Base-by-base conservation (phyloP, 2,329 filamentous ascomycete genomes). In the Penicillium polonicum region DNA sequence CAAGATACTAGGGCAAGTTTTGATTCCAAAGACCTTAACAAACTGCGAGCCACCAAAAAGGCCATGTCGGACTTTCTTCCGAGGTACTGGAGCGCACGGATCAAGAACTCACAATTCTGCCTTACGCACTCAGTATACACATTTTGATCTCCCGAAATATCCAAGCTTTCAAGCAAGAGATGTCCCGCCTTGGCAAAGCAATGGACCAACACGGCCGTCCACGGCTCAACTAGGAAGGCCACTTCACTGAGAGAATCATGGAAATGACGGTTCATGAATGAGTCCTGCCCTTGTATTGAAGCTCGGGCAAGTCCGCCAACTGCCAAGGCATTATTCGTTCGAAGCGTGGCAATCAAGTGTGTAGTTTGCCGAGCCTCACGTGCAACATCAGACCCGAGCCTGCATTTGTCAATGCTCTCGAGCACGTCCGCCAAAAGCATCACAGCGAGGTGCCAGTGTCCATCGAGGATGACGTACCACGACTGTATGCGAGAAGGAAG, bases 221-320 rank as follows among this genome's bases (percentile, higher is more conserved):
- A 86, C 2, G 84, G 84, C 61, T 86, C 83, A 0, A 82, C 84
- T 55, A 86, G 66, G n/a, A 86, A 74, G 1, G 83, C 80, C 2
- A 80, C 82, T 57, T 83, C 77, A 42, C 78, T 81, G 25, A 84
- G 74, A 0, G 82, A 82, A 55, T 80, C 79, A 65, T 85, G 83
- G 53, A 83, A 81, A 23, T 80, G 45, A 2, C 27, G 48, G 13
- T 43, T 27, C 44, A 58, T 50, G 15, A 43, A 49, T 13, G 60
- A 41, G 2, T 56, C 54, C 27, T 61, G 59, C 4, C 78, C 23
- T 70, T 72, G 74, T 43, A 78, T 78, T 0, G 78, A 79, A 29
- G 78, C 77, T 43, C 74, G 72, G 0, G 81, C 82, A 9, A 85
- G 72, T 39, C 81, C 80, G 0, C 80, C 76, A 1, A 84, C 72